phyloP scores from a whole-genome alignment of 306 rosid genomes.

The Macrotyloma uniflorum region DNA sequence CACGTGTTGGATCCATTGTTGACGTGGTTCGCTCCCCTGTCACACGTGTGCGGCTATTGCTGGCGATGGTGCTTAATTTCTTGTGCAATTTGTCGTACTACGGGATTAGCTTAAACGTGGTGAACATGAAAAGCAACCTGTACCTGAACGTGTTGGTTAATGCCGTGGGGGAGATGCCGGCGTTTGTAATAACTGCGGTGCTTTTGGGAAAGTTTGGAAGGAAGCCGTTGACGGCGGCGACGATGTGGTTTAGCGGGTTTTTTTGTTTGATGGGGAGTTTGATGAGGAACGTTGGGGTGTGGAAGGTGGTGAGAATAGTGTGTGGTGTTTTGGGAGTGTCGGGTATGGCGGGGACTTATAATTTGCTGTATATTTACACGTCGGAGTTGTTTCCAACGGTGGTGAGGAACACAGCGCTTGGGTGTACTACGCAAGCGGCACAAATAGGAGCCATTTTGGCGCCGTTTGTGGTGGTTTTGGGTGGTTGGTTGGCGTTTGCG shows the following conservation, averaged over 20 bases:
- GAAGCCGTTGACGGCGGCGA: conserved; percentile 62
- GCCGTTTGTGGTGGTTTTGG: conserved; percentile 82
- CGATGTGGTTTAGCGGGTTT: conserved; percentile 82
- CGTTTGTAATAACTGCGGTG: conserved; percentile 67
- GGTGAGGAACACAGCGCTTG: conserved; percentile 82
- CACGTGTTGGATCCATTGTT: conserved; percentile 54
- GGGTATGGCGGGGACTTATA: conserved; percentile 90
- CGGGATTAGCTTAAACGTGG: conserved; percentile 74
- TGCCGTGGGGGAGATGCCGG: conserved; percentile 89
- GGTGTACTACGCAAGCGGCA: conserved; percentile 68
- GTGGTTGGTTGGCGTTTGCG: conserved; percentile 66
- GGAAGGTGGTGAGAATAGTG: conserved; percentile 63
- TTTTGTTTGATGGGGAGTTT: conserved; percentile 68
- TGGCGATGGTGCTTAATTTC: conserved; percentile 61
- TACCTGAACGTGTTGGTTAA: conserved; percentile 68
- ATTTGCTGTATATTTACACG: conserved; percentile 71
- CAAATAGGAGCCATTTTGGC: conserved; percentile 87
- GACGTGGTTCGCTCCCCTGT: conserved; percentile 61
- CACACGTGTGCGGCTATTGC: conserved; percentile 62
- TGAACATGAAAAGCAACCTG: conserved; percentile 66
- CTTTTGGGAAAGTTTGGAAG: conserved; percentile 60
- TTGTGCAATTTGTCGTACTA: conserved; percentile 70
- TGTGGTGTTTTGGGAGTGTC: conserved; percentile 82
- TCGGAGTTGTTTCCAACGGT: conserved; percentile 86
- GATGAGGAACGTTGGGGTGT: conserved; percentile 42